Evolutionary conservation across 2,329 filamentous ascomycete species (phyloP).

Genomic region (Juglanconis sp.): DNA sequence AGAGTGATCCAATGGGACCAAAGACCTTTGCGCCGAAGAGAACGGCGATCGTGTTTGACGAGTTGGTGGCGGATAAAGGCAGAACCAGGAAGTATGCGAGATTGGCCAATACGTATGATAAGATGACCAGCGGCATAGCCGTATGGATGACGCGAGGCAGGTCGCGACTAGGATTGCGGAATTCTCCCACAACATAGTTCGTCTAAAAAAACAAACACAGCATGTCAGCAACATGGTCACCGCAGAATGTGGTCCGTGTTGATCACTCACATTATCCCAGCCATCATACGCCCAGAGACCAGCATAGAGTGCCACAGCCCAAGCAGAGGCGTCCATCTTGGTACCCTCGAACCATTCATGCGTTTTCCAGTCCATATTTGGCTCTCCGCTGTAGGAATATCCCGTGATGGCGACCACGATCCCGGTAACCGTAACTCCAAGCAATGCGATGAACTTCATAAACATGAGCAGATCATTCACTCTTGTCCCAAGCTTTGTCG

Average conservation of each 20-base stretch:
- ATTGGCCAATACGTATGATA: slow-evolving; percentile 87
- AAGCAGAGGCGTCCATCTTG: slow-evolving; percentile 73
- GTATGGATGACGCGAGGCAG: slow-evolving; percentile 94
- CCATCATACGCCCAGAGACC: slow-evolving; percentile 98
- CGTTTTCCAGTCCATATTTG: slow-evolving; percentile 82
- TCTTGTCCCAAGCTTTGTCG: slow-evolving; percentile 80
- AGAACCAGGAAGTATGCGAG: slow-evolving; percentile 92
- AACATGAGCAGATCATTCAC: slow-evolving; percentile 95
- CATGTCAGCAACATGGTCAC: background rate
- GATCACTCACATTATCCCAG: slow-evolving; percentile 86
- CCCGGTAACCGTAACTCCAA: slow-evolving; percentile 83
- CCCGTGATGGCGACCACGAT: slow-evolving; percentile 88
- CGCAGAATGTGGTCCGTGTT: background rate
- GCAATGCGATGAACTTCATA: slow-evolving; percentile 85
- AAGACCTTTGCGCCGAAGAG: slow-evolving; percentile 90
- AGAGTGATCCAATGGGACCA: slow-evolving; percentile 73
- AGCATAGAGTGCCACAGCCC: slow-evolving; percentile 92
- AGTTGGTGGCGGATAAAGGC: slow-evolving; percentile 74
- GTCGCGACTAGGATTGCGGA: slow-evolving; percentile 85
- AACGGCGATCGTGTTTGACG: slow-evolving; percentile 91
- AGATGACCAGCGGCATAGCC: slow-evolving; percentile 89
- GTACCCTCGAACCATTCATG: slow-evolving; percentile 87
- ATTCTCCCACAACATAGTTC: slow-evolving; percentile 96
- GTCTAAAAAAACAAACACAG: slow-evolving; percentile 53
- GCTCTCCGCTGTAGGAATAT: slow-evolving; percentile 69